Evolutionary conservation across 805 yeast genomes (phyloP).

Genomic region (Yarrowia sp.): DNA sequence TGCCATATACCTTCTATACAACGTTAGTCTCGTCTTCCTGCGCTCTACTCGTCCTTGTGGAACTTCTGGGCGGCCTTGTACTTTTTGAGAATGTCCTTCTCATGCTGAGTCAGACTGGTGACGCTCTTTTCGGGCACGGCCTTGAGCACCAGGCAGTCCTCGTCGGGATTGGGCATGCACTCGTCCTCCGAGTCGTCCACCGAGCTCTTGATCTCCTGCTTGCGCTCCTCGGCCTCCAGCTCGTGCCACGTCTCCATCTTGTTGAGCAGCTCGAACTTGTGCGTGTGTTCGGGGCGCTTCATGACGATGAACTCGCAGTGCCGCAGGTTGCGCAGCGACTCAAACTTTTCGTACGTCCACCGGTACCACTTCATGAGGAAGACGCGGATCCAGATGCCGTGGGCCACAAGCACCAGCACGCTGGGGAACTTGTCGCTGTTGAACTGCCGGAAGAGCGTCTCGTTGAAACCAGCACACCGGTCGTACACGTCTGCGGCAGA

Average conservation of each 20-base stretch:
- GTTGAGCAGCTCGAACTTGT: constrained; percentile 57
- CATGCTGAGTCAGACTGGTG: constrained; percentile 18
- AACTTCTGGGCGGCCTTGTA: constrained; percentile 21
- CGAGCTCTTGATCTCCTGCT: constrained; percentile 17
- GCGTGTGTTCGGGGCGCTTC: constrained; percentile 52
- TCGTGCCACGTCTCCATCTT: constrained; percentile 72
- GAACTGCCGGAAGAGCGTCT: constrained; percentile 79
- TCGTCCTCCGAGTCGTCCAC: constrained; percentile 24
- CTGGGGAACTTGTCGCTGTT: constrained; percentile 66
- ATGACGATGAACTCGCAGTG: constrained; percentile 80
- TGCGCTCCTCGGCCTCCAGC: constrained; percentile 30
- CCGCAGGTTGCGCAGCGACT: constrained; percentile 74
- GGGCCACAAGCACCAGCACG: constrained; percentile 81
- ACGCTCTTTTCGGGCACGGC: constrained; percentile 20
- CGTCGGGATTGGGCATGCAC: constrained; percentile 17
- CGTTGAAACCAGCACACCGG: constrained; percentile 85
- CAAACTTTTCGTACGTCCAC: constrained; percentile 90
- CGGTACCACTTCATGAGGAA: constrained; percentile 92
- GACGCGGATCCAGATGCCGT: constrained; percentile 92
- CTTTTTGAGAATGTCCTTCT: constrained; percentile 21
- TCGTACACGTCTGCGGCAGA: constrained; percentile 96
- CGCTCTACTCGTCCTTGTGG: background rate
- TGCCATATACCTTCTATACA: constrained; percentile 6
- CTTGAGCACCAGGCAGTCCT: constrained; percentile 5
- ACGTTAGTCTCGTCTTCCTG: background rate